Conservation (phyloP, 2,329 filamentous ascomycete species). For the Pseudonectria foliicola region DNA sequence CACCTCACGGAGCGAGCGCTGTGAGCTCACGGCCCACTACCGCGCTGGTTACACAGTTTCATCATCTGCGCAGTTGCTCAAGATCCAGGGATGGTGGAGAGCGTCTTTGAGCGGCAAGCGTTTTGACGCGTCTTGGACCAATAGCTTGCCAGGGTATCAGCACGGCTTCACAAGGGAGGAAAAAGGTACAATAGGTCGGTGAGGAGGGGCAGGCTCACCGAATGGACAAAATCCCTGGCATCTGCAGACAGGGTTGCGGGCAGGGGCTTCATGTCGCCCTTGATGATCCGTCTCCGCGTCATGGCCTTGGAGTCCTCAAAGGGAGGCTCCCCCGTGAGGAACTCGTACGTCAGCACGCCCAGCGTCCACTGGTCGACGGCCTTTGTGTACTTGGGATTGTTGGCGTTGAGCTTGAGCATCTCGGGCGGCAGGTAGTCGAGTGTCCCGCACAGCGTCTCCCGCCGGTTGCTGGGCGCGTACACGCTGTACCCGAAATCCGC, state of each 20-base stretch:
- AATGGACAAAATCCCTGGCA: slow-evolving; percentile 12
- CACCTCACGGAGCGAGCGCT: too few relatives aligned
- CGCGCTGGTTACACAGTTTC: too few relatives aligned
- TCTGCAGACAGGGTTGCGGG: slow-evolving; percentile 11
- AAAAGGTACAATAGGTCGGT: too few relatives aligned
- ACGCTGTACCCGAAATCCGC: slow-evolving; percentile 25
- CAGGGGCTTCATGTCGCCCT: slow-evolving; percentile 14
- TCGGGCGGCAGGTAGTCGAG: slow-evolving; percentile 24
- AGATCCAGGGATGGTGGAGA: slow-evolving; percentile 16
- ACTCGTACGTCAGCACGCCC: slow-evolving; percentile 21
- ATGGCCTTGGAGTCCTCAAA: slow-evolving; percentile 16
- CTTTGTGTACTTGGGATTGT: slow-evolving; percentile 5
- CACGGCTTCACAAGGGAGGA: too few relatives aligned
- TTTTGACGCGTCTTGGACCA: slow-evolving; percentile 13
- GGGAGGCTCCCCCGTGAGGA: slow-evolving; percentile 16
- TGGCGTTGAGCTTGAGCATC: slow-evolving; percentile 10
- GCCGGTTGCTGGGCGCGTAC: slow-evolving; percentile 16
- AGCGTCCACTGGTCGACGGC: slow-evolving; percentile 17
- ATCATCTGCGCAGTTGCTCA: slow-evolving; percentile 8
- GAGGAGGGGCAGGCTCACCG: slow-evolving; percentile 5
- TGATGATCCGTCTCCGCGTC: slow-evolving; percentile 13
- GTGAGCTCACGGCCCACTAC: too few relatives aligned
- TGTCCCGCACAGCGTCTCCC: slow-evolving; percentile 21
- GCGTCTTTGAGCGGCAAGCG: slow-evolving; percentile 12
- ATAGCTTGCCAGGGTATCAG: slow-evolving; percentile 7